Conservation (phyloP, 1,284 basidiomycete species). For the Sanguinoderma infundibulare region DNA sequence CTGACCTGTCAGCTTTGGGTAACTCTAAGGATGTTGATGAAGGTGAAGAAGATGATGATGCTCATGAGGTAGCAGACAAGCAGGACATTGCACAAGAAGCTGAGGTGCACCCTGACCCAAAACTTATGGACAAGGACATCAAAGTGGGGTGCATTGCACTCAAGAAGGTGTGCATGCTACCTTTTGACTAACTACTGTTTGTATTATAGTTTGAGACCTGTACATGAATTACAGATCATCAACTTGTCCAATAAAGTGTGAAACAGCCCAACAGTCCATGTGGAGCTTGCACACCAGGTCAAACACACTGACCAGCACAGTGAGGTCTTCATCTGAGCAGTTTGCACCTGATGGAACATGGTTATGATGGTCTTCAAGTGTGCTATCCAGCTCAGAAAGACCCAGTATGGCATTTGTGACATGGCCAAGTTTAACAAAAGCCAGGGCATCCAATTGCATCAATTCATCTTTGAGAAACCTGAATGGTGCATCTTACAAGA, state of each 20-base stretch:
- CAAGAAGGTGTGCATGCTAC: neutral
- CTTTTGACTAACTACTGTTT: neutral
- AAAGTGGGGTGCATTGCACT: neutral
- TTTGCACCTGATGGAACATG: constrained; percentile 30
- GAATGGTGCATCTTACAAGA: constrained; percentile 25
- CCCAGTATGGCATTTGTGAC: constrained; percentile 11
- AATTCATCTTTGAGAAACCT: constrained; percentile 12
- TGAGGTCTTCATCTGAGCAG: constrained; percentile 19
- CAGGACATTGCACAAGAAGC: neutral
- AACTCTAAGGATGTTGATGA: neutral
- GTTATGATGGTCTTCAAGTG: constrained; percentile 20
- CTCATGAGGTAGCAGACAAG: neutral
- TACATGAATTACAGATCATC: neutral
- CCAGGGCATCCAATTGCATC: neutral
- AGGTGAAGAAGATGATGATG: neutral
- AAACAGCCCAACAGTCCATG: neutral
- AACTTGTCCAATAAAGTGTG: neutral
- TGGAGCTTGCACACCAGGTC: constrained; percentile 14
- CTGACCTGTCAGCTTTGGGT: neutral
- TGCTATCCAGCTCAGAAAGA: constrained; percentile 13
- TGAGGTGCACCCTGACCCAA: neutral
- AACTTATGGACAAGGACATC: neutral
- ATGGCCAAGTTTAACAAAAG: constrained; percentile 9
- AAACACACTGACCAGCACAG: neutral
- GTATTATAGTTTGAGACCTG: too few species aligned